Base-by-base conservation (phyloP, 176 grass and related monocot genomes). In the Alloteropsis semialata region DNA sequence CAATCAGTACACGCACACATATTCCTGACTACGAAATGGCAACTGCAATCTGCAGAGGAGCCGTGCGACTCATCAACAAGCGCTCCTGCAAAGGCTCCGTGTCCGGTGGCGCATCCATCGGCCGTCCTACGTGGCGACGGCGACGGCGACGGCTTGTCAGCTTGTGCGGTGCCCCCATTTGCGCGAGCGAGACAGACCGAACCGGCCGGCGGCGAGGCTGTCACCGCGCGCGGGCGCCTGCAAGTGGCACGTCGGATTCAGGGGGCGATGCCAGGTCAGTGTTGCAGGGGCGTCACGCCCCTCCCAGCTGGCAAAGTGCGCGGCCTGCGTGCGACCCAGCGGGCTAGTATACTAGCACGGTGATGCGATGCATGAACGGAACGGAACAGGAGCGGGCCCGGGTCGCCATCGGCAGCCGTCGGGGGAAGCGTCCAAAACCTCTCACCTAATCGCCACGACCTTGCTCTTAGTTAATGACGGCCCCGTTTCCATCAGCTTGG, bases 241-340 rank as follows among this genome's bases (percentile, higher is more conserved):
- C 88, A 45, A 86, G 84, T 82, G 88, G 88, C 88, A 90, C 79
- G 88, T 90, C 84, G 79, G 88, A 90, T 90, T 90, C 88, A 86
- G 30, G 37, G 37, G 71, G 60, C 78, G 83, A 56, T 78, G 88
- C 78, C 83, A 90, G 56, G 83, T 90, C 88, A 82, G 88, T 86
- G 43, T 82, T 82, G 61, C 82, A 34, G 15, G 76, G 21, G 50
- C 34, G 69, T 79, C 70, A 39, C 86, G 39, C 2, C 21, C 41
- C 30, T 73, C 68, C 34, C 62, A 57, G 74, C 74, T 77, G 74
- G 54, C 77, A 67, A 65, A 65, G 19, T 30, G 32, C 17, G 32
- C 32, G 15, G n/a, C 15, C 5, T 5, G 46, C 18, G 51, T n/a
- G 51, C 21, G 53, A 55, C 53, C 53, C 53, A n/a, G 8, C 53